Base-by-base conservation (phyloP, 106 monocot genomes). In the Xerophyta viscosa region DNA sequence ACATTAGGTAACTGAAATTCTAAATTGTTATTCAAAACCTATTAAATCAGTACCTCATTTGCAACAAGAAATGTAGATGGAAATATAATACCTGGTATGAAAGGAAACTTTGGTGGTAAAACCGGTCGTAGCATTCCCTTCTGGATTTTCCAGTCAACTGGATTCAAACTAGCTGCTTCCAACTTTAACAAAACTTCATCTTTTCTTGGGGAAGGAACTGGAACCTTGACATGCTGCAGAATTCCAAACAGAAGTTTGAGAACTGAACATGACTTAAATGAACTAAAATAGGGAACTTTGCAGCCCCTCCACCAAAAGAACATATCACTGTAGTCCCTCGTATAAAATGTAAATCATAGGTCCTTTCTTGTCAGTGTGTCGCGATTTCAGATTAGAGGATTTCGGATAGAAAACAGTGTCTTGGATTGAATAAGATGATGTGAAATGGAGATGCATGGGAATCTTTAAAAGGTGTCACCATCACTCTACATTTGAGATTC, bases 131-230 rank as follows among this genome's bases (percentile, higher is more conserved):
- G 0, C 0, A 48, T 3, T 31, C 76, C 76, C 8, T 65, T 54
- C 60, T 76, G 76, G 52, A 76, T 36, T 70, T 69, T 75, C 75
- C 75, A 75, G 59, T 75, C 75, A 58, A 75, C 43, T 39, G 75
- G 62, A 52, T 81, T 76, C 20, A 81, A 43, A 63, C 48, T 42
- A 50, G 70, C 54, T 4, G 80, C 80, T 62, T 67, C 75, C 49
- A 80, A 43, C 58, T 80, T 75, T 26, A 80, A 46, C 63, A 81
- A 58, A 37, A 67, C 29, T 48, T 74, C 73, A 20, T 50, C 67
- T 49, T 74, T 66, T 46, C 67, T 68, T 8, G 75, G 75, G n/a
- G 67, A 63, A 31, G 75, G 75, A 46, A 68, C 41, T 4, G 68
- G 75, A 36, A 58, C 53, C 61, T 81, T 66, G 31, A 64, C 75